These are phyloP conservation scores for Colletotrichum sp. DNA, from an alignment of 2,329 filamentous ascomycete species.

Conservation along the genomic window DNA sequence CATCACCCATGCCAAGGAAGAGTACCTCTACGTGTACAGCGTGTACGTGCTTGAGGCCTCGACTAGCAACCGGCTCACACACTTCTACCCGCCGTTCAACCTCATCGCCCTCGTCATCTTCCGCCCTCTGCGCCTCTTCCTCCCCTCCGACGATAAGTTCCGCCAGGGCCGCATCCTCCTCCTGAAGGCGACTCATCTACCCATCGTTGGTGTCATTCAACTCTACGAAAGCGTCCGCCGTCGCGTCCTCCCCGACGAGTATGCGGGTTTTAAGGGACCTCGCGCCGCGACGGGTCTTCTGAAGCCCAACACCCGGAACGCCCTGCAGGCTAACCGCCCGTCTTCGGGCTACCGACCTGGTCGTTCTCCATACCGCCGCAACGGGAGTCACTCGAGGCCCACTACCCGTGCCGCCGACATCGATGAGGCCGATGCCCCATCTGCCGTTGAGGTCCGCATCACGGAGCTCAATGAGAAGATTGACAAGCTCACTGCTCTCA, in stretches of 20 bases:
- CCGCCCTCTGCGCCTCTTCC: constrained; percentile 72
- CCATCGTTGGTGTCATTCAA: constrained; percentile 72
- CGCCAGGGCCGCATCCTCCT: constrained; percentile 65
- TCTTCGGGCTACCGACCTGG: constrained; percentile 26
- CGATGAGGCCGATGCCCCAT: constrained; percentile 39
- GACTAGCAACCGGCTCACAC: constrained; percentile 70
- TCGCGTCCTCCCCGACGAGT: constrained; percentile 45
- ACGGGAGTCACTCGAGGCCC: constrained; percentile 17
- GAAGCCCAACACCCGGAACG: constrained; percentile 23
- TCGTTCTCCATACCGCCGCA: constrained; percentile 22
- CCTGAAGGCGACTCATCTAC: constrained; percentile 68
- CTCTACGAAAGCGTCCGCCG: constrained; percentile 64
- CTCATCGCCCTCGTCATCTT: constrained; percentile 75
- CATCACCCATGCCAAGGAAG: constrained; percentile 69
- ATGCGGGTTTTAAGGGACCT: constrained; percentile 54
- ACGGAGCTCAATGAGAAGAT: constrained; percentile 62
- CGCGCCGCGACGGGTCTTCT: constrained; percentile 29
- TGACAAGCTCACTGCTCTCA: constrained; percentile 58
- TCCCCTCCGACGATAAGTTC: constrained; percentile 67
- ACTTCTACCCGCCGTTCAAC: constrained; percentile 77
- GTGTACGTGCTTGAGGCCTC: constrained; percentile 70
- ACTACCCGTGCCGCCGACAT: constrained; percentile 28
- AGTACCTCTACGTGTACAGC: constrained; percentile 80
- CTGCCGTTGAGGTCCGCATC: constrained; percentile 55
- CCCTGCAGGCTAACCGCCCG: constrained; percentile 25